Percentiles rank a stretch among this genome's conserved stretches.
Evolutionary conservation across 805 yeast species (phyloP).

Genomic region (Starmerella asiatica): DNA sequence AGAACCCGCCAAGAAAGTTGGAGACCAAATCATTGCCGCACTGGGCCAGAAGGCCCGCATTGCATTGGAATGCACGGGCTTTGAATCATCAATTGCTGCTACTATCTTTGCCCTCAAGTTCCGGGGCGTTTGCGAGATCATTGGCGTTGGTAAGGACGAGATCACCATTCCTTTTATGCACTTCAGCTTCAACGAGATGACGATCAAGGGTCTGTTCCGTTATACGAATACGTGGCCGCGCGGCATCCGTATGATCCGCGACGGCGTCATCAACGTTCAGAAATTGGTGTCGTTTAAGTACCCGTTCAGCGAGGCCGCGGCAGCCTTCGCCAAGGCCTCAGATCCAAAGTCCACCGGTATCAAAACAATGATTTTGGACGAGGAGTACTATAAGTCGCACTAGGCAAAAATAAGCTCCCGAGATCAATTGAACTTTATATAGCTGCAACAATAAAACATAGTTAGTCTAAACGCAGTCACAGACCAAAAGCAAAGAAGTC

Average conservation of each 20-base stretch:
- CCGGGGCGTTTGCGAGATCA: slow-evolving; percentile 35
- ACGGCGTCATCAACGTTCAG: slow-evolving; percentile 34
- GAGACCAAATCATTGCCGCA: slow-evolving; percentile 21
- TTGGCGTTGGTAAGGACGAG: slow-evolving; percentile 40
- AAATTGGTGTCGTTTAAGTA: slow-evolving; percentile 39
- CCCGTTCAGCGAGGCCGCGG: slow-evolving; percentile 34
- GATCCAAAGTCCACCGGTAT: slow-evolving; percentile 36
- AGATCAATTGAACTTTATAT: too few species aligned
- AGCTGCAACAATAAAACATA: too few species aligned
- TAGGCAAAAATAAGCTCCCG: background rate
- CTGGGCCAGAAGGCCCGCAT: slow-evolving; percentile 37
- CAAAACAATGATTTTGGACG: slow-evolving; percentile 33
- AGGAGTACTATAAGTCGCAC: slow-evolving; percentile 2
- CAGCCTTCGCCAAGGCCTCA: slow-evolving; percentile 33
- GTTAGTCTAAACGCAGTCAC: too few species aligned
- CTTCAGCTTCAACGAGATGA: slow-evolving; percentile 39
- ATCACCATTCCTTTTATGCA: slow-evolving; percentile 44
- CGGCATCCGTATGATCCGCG: slow-evolving; percentile 37
- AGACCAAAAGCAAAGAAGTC: too few species aligned
- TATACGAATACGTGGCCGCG: slow-evolving; percentile 47
- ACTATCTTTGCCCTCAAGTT: slow-evolving; percentile 36
- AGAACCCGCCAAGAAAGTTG: slow-evolving; percentile 28
- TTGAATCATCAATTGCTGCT: slow-evolving; percentile 36
- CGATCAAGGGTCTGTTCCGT: slow-evolving; percentile 39
- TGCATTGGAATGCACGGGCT: slow-evolving; percentile 44